Evolutionary conservation across 352 stramenopile species (phyloP).

Genomic region (Phytopythium mirpurense): DNA sequence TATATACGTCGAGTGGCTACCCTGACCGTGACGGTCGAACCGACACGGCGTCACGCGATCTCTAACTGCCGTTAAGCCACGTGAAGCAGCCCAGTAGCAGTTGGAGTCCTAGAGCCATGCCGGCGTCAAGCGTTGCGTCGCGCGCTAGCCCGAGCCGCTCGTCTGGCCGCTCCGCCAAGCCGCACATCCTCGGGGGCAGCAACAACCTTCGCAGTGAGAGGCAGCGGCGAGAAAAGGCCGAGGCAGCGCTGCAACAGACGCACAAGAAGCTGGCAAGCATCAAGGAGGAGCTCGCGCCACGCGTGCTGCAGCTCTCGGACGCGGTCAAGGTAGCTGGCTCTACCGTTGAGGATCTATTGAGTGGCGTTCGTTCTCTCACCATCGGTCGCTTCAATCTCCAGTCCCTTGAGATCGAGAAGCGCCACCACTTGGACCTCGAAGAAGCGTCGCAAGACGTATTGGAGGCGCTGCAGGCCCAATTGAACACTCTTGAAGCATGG

Average conservation of each 20-base stretch:
- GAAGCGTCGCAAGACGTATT: slow-evolving; percentile 55
- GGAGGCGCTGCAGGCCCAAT: slow-evolving; percentile 43
- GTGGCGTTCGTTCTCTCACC: neutral
- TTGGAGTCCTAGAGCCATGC: neutral
- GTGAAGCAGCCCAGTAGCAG: neutral
- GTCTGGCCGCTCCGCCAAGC: slow-evolving; percentile 4
- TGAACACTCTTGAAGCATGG: slow-evolving; percentile 33
- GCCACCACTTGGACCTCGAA: slow-evolving; percentile 49
- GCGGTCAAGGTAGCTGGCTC: slow-evolving; percentile 52
- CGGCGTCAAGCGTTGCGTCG: neutral
- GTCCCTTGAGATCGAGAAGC: slow-evolving; percentile 53
- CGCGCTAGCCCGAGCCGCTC: neutral
- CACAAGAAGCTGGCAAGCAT: slow-evolving; percentile 30
- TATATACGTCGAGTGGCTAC: no score
- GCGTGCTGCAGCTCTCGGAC: slow-evolving; percentile 38
- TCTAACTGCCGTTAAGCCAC: neutral
- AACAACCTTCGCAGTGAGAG: slow-evolving; percentile 61
- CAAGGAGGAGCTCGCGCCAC: slow-evolving; percentile 34
- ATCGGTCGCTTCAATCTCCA: slow-evolving; percentile 4
- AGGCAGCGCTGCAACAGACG: slow-evolving; percentile 32
- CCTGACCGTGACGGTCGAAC: no score
- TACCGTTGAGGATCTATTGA: neutral
- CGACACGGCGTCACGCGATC: neutral
- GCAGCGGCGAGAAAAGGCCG: slow-evolving; percentile 46
- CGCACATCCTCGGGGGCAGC: slow-evolving; percentile 58